These are phyloP conservation scores for Penicillium diatomitis DNA, from an alignment of 495 filamentous ascomycete genomes.

Conservation along the genomic window DNA sequence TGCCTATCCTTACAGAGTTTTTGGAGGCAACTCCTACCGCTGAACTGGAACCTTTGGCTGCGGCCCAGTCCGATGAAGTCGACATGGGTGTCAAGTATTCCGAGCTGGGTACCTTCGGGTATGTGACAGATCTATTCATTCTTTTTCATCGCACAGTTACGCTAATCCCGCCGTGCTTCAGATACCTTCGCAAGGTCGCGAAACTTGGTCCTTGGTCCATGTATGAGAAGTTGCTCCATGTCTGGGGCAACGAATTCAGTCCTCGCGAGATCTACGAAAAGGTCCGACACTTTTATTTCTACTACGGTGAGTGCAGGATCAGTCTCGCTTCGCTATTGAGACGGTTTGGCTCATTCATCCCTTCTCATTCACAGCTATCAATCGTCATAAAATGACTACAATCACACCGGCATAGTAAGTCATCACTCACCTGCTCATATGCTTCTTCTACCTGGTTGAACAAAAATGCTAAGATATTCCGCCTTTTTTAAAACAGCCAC, in stretches of 20 bases:
- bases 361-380: slow-evolving; percentile 25
- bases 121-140: not conserved
- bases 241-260: slow-evolving; percentile 50
- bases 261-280: slow-evolving; percentile 48
- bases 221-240: slow-evolving; percentile 59
- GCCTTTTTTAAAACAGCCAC: slow-evolving; percentile 16
- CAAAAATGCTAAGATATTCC: not conserved
- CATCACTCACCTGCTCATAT: too few relatives aligned
- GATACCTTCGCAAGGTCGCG: slow-evolving; percentile 53
- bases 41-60: slow-evolving; percentile 73
- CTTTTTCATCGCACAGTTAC: not conserved
- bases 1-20: slow-evolving; percentile 70
- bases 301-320: slow-evolving; percentile 1
- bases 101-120: slow-evolving; percentile 50
- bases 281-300: slow-evolving; percentile 60
- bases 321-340: too few relatives aligned
- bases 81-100: slow-evolving; percentile 61
- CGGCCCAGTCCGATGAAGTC: slow-evolving; percentile 53
- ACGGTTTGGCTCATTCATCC: too few relatives aligned
- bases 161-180: not conserved
- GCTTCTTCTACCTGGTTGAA: too few relatives aligned
- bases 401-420: slow-evolving; percentile 46
- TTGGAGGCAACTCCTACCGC: slow-evolving; percentile 69
- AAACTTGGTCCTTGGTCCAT: slow-evolving; percentile 67
- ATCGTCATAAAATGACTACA: slow-evolving; percentile 60